Evolutionary conservation across 1,139 yeast species (phyloP).

Genomic region (Magnusiomyces clavatus): DNA sequence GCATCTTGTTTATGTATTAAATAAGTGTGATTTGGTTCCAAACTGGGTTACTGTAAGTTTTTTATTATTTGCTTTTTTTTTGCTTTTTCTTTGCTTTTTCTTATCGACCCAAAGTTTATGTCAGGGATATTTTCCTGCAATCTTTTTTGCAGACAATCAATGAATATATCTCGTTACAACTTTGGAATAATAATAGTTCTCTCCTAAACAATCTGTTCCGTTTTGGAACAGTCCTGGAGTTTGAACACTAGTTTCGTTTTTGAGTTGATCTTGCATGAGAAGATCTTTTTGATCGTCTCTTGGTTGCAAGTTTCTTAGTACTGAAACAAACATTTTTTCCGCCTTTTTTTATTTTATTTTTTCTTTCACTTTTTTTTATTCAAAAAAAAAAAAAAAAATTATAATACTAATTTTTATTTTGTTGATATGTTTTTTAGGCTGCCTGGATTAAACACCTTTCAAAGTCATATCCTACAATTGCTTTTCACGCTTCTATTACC

Average conservation of each 20-base stretch:
- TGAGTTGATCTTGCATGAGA: constrained; percentile 24
- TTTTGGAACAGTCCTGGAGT: constrained; percentile 39
- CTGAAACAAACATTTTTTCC: constrained; percentile 30
- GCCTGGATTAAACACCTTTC: constrained; percentile 97
- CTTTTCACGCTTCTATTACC: constrained; percentile 96
- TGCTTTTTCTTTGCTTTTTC: constrained; percentile 17
- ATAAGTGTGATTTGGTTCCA: constrained; percentile 97
- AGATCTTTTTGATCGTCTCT: constrained; percentile 6
- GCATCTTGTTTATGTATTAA: constrained; percentile 87
- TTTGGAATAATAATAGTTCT: constrained; percentile 75
- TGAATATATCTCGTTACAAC: constrained; percentile 67
- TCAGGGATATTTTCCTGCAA: constrained; percentile 26
- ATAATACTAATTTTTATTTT: constrained; percentile 33
- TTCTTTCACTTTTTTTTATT: constrained; percentile 5
- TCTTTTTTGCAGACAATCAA: constrained; percentile 13
- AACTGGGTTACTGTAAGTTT: constrained; percentile 98
- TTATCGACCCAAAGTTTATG: constrained; percentile 41
- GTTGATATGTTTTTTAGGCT: constrained; percentile 52
- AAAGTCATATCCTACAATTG: constrained; percentile 86
- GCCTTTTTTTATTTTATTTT: constrained; percentile 7
- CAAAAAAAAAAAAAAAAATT: not conserved
- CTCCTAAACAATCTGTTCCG: constrained; percentile 47
- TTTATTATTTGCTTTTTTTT: constrained; percentile 5
- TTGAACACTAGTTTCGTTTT: constrained; percentile 42
- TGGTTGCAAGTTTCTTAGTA: constrained; percentile 33